Percentiles rank a stretch among this genome's conserved stretches.
Conservation (phyloP, 2,329 filamentous ascomycete species). For the Ustulina deusta region DNA sequence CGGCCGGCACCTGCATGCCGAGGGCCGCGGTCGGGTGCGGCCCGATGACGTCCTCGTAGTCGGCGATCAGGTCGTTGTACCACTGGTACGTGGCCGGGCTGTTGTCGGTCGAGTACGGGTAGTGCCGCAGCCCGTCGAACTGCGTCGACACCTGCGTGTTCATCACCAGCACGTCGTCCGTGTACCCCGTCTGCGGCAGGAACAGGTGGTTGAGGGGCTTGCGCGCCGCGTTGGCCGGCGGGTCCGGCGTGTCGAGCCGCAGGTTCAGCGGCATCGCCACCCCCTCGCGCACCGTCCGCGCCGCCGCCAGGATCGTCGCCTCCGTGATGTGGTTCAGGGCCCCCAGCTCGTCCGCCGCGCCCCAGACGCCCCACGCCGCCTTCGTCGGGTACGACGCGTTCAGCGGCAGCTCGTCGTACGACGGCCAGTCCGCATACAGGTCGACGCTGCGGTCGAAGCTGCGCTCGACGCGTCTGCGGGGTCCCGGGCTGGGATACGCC, state of each 20-base stretch:
- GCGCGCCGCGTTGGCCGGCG: constrained; percentile 15
- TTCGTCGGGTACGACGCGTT: constrained; percentile 33
- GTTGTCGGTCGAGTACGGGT: constrained; percentile 30
- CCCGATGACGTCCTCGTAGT: constrained; percentile 35
- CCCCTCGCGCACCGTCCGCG: constrained; percentile 22
- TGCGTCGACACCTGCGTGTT: constrained; percentile 34
- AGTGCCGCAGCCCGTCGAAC: constrained; percentile 33
- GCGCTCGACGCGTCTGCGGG: constrained; percentile 13
- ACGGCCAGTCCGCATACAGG: constrained; percentile 23
- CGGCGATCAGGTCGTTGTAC: constrained; percentile 31
- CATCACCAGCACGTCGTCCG: constrained; percentile 34
- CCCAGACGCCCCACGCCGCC: constrained; percentile 34
- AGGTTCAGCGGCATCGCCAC: constrained; percentile 25
- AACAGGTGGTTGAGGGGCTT: constrained; percentile 30
- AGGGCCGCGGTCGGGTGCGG: constrained; percentile 24
- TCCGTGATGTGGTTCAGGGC: constrained; percentile 35
- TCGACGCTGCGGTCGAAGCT: constrained; percentile 13
- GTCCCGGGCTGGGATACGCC: constrained; percentile 36
- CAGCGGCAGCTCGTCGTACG: constrained; percentile 31
- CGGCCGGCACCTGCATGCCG: constrained; percentile 25
- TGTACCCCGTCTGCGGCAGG: constrained; percentile 23
- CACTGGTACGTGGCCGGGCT: constrained; percentile 28
- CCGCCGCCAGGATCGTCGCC: constrained; percentile 22
- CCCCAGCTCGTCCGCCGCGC: constrained; percentile 25
- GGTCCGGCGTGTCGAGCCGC: constrained; percentile 24